Evolutionary conservation across 176 grass and related monocot species (phyloP), one percentile per base, ranked within the genome.

Genomic region (Metroxylon sagu): DNA sequence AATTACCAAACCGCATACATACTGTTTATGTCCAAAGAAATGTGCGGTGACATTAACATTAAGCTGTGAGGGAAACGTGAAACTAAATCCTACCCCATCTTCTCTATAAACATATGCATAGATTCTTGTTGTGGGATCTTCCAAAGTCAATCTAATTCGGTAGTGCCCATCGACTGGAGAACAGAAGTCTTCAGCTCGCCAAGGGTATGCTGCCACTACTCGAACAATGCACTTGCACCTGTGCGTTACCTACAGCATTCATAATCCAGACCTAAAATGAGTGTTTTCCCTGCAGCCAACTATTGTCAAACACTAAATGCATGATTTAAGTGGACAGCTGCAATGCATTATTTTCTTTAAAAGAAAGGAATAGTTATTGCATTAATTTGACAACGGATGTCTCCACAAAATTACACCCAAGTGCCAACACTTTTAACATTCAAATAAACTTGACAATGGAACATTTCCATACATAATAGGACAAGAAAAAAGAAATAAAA

Each of bases 81-180:
- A 64, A 71, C 67, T 70, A 48, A 50, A 64, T 76, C 67, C 71
- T 90, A 95, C 86, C 76, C 50, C 77, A 15, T 95, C 71, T 54
- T 90, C 60, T 71, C 64, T 76, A 49, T 29, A 52, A 64, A 95
- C 62, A 5, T 68, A 82, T 6, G 91, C 83, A 73, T 59, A 68
- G 69, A 95, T 81, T 79, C 91, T 95, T 19, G 80, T 83, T 53
- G 86, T 90, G 68, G 86, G 86, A 71, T 95, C 91, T 71, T 95
- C 91, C 31, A 95, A 61, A 57, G 72, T 90, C 60, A 90, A 55
- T 60, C 57, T 43, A 28, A 87, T 18, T 55, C 56, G 57, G 53
- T 77, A 49, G 14, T 55, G 49, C 49, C 71, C 83, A 5, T 58
- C 53, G 28, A 64, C 64, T 19, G 79, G 52, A 57, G 50, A 87